Percentiles rank a stretch among this genome's conserved stretches.
Conservation (phyloP, 192 early-diverging fungal species). For the Lunasporangiospora selenospora region DNA sequence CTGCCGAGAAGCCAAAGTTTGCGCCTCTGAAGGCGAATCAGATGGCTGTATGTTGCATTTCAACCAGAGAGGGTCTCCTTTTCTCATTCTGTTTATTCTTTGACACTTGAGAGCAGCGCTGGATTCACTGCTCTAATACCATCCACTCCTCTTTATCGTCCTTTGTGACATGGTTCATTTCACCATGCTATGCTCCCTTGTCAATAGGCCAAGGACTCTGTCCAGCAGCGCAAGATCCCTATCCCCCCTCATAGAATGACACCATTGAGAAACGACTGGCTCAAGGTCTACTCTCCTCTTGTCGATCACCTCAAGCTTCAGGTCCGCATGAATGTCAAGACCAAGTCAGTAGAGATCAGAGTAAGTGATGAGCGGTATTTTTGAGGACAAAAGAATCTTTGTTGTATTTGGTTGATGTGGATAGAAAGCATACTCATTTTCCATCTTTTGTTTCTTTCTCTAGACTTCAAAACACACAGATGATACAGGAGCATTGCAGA, state of each 20-base stretch:
- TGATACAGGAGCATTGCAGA: constrained; percentile 91
- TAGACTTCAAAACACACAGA: constrained; percentile 84
- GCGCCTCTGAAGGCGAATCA: constrained; percentile 64
- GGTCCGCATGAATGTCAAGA: constrained; percentile 93
- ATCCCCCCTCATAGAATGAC: constrained; percentile 95
- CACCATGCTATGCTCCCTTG: background rate
- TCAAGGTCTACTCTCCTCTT: constrained; percentile 96
- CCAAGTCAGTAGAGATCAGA: constrained; percentile 88
- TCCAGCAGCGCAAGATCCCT: constrained; percentile 74
- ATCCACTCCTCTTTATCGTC: no score
- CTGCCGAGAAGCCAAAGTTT: constrained; percentile 69
- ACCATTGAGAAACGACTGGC: constrained; percentile 92
- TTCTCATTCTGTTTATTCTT: no score
- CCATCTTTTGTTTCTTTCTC: background rate
- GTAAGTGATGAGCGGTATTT: constrained; percentile 36
- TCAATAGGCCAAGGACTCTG: constrained; percentile 23
- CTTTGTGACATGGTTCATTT: no score
- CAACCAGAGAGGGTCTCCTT: background rate
- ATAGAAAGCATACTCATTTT: constrained; percentile 2
- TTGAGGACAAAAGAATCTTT: background rate
- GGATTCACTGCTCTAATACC: no score
- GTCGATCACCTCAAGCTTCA: constrained; percentile 97
- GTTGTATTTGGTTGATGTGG: background rate
- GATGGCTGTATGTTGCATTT: constrained; percentile 13
- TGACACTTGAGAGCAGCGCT: no score